Evolutionary conservation across 1,139 yeast genomes (phyloP).

Genomic region (Yamadazyma sp.): DNA sequence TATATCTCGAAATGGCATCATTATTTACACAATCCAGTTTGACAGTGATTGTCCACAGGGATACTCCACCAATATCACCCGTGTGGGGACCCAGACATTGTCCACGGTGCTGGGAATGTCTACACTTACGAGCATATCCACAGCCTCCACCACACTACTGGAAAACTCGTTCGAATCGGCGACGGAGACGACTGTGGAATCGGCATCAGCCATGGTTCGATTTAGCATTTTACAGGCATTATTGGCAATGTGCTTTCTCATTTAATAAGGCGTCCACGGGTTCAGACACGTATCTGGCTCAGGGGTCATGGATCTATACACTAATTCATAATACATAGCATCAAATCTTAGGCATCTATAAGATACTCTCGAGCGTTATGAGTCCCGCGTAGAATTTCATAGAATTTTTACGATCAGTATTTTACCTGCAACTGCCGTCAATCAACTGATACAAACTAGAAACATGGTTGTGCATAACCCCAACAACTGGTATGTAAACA

Average conservation of each 20-base stretch:
- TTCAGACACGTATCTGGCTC: too few species aligned
- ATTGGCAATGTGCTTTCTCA: not conserved
- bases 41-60: conserved; percentile 10
- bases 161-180: conserved; percentile 11
- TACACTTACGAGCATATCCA: not conserved
- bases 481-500: conserved; percentile 68
- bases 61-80: conserved; percentile 5
- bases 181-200: not conserved
- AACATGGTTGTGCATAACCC: conserved; percentile 78
- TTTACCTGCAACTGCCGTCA: not conserved
- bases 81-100: conserved; percentile 4
- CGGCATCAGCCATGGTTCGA: not conserved
- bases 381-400: conserved; percentile 9
- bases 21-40: conserved; percentile 7
- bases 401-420: conserved; percentile 11
- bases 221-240: conserved; percentile 4
- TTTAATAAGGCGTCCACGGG: too few species aligned
- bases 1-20: not conserved
- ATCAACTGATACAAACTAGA: not conserved
- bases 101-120: not conserved
- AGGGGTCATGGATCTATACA: too few species aligned
- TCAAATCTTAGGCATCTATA: too few species aligned
- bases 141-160: conserved; percentile 5
- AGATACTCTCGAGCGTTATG: too few species aligned
- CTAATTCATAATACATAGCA: not conserved